phyloP scores from a whole-genome alignment of 768 basidiomycete genomes.

The Suillus clintonianus region DNA sequence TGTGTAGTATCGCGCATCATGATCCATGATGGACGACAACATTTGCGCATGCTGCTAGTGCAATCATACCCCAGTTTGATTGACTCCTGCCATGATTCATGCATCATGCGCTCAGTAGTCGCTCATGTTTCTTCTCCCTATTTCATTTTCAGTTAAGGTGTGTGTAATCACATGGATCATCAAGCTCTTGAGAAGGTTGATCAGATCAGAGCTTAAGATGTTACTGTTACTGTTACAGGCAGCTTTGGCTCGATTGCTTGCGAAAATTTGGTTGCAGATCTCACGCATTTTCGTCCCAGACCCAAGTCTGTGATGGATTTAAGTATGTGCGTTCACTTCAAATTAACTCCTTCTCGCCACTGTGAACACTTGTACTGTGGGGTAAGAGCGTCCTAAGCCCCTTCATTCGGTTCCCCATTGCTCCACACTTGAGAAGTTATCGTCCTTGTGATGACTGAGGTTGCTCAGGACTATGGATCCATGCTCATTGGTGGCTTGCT shows the following conservation, averaged over 20 bases:
- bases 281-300: neutral
- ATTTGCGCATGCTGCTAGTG: no score
- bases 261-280: neutral
- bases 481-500: constrained; percentile 23
- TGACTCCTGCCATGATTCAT: neutral
- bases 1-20: neutral
- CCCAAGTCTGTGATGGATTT: neutral
- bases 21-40: neutral
- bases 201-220: neutral
- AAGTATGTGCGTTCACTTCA: neutral
- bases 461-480: constrained; percentile 15
- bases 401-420: neutral
- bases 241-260: neutral
- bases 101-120: neutral
- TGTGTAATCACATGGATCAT: neutral
- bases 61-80: neutral
- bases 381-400: neutral
- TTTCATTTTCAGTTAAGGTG: neutral
- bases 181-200: no score
- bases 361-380: neutral
- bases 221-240: neutral
- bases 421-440: neutral
- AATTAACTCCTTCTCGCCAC: neutral
- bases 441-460: constrained; percentile 3
- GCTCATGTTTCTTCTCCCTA: neutral